Base-by-base conservation (phyloP, 2,329 filamentous ascomycete genomes). In the Pseudogymnoascus sp. region DNA sequence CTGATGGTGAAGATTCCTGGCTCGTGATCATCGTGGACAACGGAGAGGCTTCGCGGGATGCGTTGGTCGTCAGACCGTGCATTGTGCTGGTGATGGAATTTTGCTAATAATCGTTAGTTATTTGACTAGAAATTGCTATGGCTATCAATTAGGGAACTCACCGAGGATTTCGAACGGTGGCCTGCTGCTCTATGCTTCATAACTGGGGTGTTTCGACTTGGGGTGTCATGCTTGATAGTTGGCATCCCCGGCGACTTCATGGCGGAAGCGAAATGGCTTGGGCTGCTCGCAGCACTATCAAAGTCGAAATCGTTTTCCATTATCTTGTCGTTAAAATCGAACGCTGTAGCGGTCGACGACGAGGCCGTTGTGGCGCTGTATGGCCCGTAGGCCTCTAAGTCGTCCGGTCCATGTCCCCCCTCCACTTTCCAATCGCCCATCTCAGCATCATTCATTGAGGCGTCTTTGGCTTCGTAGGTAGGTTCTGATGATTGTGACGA, bases 231-330 rank as follows among this genome's bases (percentile, higher is more conserved):
- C 65, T 78, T 76, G 65, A 76, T 75, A 29, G 70, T 75, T 34
- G 76, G 73, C 75, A 79, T 80, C 5, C 71, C 71, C 40, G 71
- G 71, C 21, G 78, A 81, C 7, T 77, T 75, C 67, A 80, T 77
- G 45, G 65, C 68, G 62, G 71, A 70, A 14, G 60, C 63, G 34
- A 67, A 66, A 7, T 74, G 76, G 63, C 77, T 79, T 5, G 85
- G 83, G 65, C 83, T 87, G 68, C 80, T 84, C 1, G 82, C 80
- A 7, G 81, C 80, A 68, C 82, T 84, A 14, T 82, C 80, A 69
- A 87, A 86, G 67, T 85, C 81, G 68, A 86, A 84, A 59, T 78
- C 75, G 54, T 76, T 75, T 62, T 80, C 76, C 76, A 81, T 79
- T 61, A 77, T 77, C 67, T 76, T 76, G 65, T 80, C 79, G 63